Evolutionary conservation across 1,284 basidiomycete species (phyloP).

Genomic region (Fomes fomentarius): DNA sequence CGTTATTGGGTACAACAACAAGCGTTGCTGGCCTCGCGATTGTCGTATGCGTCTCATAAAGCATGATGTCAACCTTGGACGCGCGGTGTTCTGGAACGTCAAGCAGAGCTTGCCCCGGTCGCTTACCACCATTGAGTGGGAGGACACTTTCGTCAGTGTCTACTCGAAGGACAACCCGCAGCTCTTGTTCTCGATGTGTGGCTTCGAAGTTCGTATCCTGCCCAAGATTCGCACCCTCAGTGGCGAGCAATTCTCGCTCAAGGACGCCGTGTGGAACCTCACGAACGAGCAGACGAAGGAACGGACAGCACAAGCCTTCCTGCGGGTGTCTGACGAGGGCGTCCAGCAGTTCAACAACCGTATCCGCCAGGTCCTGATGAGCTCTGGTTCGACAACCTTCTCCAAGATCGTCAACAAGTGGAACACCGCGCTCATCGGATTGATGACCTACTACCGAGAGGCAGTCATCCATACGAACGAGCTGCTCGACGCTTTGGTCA

Average conservation of each 20-base stretch:
- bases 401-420: constrained; percentile 99
- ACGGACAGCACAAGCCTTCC: constrained; percentile 95
- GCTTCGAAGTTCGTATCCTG: constrained; percentile 96
- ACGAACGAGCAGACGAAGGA: constrained; percentile 97
- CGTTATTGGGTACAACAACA: constrained; percentile 99
- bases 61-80: constrained; percentile 98
- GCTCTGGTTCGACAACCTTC: constrained; percentile 98
- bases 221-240: constrained; percentile 95
- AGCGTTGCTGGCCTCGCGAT: constrained; percentile 98
- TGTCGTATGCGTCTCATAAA: constrained; percentile 99
- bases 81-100: constrained; percentile 99
- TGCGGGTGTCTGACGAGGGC: constrained; percentile 96
- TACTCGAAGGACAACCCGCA: constrained; percentile 99
- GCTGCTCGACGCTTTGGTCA: constrained; percentile 91
- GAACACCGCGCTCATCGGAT: constrained; percentile 94
- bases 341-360: constrained; percentile 97
- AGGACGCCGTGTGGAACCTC: constrained; percentile 98
- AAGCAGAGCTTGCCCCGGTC: constrained; percentile 97
- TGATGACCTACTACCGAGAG: constrained; percentile 99
- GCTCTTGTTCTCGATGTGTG: constrained; percentile 96
- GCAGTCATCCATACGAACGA: constrained; percentile 99
- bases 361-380: constrained; percentile 97
- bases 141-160: constrained; percentile 94
- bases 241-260: constrained; percentile 94
- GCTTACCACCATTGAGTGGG: constrained; percentile 99